Evolutionary conservation across 2,329 filamentous ascomycete species (phyloP), one percentile per base, ranked within the genome.

Genomic region (Fusarium poae): DNA sequence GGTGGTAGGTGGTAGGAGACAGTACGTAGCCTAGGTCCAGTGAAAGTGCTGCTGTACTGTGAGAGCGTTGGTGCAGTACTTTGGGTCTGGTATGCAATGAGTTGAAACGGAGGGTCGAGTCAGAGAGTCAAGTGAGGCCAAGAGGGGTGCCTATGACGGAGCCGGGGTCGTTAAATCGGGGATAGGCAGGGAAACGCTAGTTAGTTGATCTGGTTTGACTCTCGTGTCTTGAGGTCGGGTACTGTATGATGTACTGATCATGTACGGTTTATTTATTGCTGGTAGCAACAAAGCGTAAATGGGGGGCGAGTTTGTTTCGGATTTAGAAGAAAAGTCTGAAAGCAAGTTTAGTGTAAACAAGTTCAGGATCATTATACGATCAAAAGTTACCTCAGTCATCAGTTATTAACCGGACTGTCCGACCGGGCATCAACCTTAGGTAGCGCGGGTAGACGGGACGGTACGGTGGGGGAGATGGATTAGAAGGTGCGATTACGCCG

Each of bases 81-180:
- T 25, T 59, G 29, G 23, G 43, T 55, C 29, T 27, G 30, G 35
- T 44, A 40, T 37, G 65, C 43, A 65, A 49, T 45, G 60, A 62
- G 46, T 65, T 48, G 60, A 65, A 55, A 68, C 60, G 51, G 66
- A 69, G 45, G 44, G 53, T 48, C 49, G 61, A 62, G 66, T 69
- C 57, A 67, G 61, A 62, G 66, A 55, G 66, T 69, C 57, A 65
- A 67, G 48, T 65, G 55, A 65, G 55, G 62, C 55, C 62, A 60
- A 65, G 62, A 69, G 65, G 65, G 66, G 66, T 69, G 60, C 51
- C 66, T 70, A 70, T 69, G 66, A 68, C 66, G 66, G 66, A 69
- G 52, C 62, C 67, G 43, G 67, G 39, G 43, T 43, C 51, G 59
- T 70, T 61, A 45, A 52, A 60, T 70, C 59, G 62, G 58, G 53